Percentiles rank a stretch among this genome's conserved stretches.
Conservation (phyloP, 2,329 filamentous ascomycete genomes). For the Fusarium dimerum region DNA sequence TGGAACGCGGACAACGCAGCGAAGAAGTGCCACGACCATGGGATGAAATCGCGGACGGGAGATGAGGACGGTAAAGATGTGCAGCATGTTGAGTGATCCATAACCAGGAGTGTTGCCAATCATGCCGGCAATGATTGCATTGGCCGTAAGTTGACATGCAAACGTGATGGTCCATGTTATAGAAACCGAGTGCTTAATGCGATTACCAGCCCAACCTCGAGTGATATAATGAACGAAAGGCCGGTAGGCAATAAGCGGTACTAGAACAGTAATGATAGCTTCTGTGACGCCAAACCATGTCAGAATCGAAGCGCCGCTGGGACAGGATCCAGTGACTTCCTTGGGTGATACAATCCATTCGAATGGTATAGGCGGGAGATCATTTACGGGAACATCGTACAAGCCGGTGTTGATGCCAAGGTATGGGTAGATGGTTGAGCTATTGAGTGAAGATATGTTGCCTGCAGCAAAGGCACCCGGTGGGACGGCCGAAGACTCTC, state of each 20-base stretch:
- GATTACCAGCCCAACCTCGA: conserved; percentile 14
- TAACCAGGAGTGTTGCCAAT: conserved; percentile 23
- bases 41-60: conserved; percentile 21
- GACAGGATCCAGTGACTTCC: conserved; percentile 12
- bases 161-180: conserved; percentile 19
- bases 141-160: conserved; percentile 20
- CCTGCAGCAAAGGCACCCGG: conserved; percentile 7
- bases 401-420: conserved; percentile 21
- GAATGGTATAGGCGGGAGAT: conserved; percentile 22
- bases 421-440: conserved; percentile 19
- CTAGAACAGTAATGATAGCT: conserved; percentile 13
- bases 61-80: conserved; percentile 24
- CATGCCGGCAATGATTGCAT: conserved; percentile 21
- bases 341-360: conserved; percentile 26
- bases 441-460: conserved; percentile 9
- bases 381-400: conserved; percentile 8
- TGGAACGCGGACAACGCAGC: conserved; percentile 14
- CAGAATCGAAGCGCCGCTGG: conserved; percentile 10
- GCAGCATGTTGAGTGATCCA: conserved; percentile 21
- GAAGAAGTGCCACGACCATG: conserved; percentile 20
- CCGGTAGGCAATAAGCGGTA: conserved; percentile 15
- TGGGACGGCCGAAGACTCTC: conserved; percentile 5
- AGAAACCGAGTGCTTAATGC: conserved; percentile 7
- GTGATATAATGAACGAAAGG: conserved; percentile 21
- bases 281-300: conserved; percentile 23